Percentiles rank a stretch among this genome's conserved stretches.
Evolutionary conservation across 148 eudicot genomes (phyloP).

Genomic region (Rhododendron vialii): DNA sequence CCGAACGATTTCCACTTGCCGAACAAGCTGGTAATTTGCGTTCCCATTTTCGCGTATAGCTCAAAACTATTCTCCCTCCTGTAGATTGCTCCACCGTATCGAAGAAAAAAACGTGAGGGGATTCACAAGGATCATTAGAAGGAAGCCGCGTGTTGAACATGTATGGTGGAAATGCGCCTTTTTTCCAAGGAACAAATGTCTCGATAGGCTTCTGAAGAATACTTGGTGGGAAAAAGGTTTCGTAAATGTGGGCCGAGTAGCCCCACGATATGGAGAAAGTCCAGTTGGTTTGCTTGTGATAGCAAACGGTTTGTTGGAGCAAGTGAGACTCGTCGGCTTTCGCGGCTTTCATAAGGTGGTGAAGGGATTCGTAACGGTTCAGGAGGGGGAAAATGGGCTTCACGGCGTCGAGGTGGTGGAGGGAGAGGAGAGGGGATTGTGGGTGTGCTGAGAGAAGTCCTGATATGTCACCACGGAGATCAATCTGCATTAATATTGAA

Average conservation of each 20-base stretch:
- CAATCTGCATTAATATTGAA: slow-evolving; percentile 28
- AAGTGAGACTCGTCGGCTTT: slow-evolving; percentile 37
- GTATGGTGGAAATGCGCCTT: slow-evolving; percentile 24
- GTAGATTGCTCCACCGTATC: slow-evolving; percentile 25
- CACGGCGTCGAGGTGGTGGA: slow-evolving; percentile 49
- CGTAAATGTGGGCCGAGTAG: slow-evolving; percentile 49
- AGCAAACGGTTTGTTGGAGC: slow-evolving; percentile 63
- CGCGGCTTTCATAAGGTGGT: slow-evolving; percentile 51
- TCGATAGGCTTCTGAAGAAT: slow-evolving; percentile 40
- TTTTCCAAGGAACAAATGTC: slow-evolving; percentile 55
- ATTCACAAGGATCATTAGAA: slow-evolving; percentile 38
- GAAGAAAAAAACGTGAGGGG: slow-evolving; percentile 49
- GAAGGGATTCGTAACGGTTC: slow-evolving; percentile 33
- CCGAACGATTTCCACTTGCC: slow-evolving; percentile 9
- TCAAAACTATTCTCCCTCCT: slow-evolving; percentile 21
- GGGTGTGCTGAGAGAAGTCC: slow-evolving; percentile 56
- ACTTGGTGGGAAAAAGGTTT: slow-evolving; percentile 35
- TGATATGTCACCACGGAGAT: slow-evolving; percentile 42
- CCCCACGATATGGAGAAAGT: slow-evolving; percentile 67
- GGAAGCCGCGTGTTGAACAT: slow-evolving; percentile 47
- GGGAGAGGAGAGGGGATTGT: slow-evolving; percentile 42
- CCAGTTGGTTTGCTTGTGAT: slow-evolving; percentile 37
- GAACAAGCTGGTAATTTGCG: slow-evolving; percentile 26
- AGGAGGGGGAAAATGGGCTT: slow-evolving; percentile 54
- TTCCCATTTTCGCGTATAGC: slow-evolving; percentile 28